A percentile compares a stretch with the other conserved stretches of the same genome.
Evolutionary conservation across 1,139 yeast species (phyloP).

Genomic region (Candida frijolesensis): DNA sequence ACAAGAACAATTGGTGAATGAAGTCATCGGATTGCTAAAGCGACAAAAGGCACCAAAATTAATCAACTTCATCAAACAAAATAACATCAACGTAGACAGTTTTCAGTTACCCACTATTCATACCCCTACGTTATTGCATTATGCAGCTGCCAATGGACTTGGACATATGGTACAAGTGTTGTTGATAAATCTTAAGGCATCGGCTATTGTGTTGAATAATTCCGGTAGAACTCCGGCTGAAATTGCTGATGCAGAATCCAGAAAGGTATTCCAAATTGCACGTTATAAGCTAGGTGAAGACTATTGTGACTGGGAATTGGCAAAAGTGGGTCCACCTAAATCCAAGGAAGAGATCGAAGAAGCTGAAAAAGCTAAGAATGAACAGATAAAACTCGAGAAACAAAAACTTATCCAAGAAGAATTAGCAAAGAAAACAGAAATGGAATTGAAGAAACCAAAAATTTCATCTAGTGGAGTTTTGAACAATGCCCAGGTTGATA

Average conservation of each 20-base stretch:
- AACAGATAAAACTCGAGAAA: conserved; percentile 37
- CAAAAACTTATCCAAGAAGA: conserved; percentile 42
- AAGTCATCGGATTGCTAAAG: conserved; percentile 60
- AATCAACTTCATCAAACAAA: conserved; percentile 59
- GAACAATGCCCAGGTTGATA: conserved; percentile 21
- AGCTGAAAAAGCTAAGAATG: conserved; percentile 37
- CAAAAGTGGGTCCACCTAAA: conserved; percentile 68
- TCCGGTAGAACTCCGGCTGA: conserved; percentile 64
- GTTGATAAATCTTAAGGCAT: conserved; percentile 65
- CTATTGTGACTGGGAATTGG: conserved; percentile 66
- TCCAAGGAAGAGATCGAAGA: conserved; percentile 63
- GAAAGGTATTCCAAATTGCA: conserved; percentile 66
- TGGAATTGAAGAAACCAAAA: conserved; percentile 38
- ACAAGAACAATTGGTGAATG: conserved; percentile 55
- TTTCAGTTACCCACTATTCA: conserved; percentile 57
- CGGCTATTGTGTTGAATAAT: conserved; percentile 60
- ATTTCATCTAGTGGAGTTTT: conserved; percentile 32
- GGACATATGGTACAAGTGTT: conserved; percentile 69
- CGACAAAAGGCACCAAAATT: conserved; percentile 81
- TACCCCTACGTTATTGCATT: conserved; percentile 80
- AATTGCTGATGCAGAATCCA: conserved; percentile 45
- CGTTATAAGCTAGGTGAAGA: conserved; percentile 70
- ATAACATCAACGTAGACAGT: conserved; percentile 49
- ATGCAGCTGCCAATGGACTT: conserved; percentile 69
- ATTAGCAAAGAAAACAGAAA: conserved; percentile 41